Conservation (phyloP, 2,329 filamentous ascomycete genomes). For the Beauveria pseudobassiana region DNA sequence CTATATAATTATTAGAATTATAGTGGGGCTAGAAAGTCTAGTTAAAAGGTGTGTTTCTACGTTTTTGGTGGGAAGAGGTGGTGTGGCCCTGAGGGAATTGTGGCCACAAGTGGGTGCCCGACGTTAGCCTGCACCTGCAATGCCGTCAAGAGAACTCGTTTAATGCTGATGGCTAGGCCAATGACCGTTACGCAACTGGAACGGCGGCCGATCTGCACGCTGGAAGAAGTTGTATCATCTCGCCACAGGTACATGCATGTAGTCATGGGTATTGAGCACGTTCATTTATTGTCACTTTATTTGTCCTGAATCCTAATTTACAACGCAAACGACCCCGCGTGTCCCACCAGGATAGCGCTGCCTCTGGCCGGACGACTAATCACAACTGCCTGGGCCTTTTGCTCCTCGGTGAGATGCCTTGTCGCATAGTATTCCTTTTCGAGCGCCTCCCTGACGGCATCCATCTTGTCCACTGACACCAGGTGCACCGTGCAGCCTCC, state of each 20-base stretch:
- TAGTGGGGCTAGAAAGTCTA: no score
- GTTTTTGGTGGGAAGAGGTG: no score
- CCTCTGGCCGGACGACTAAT: constrained; percentile 82
- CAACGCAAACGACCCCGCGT: constrained; percentile 25
- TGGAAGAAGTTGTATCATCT: neutral
- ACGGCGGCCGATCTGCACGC: neutral
- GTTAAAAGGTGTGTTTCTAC: no score
- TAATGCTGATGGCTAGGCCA: neutral
- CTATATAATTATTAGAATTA: no score
- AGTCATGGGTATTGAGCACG: neutral
- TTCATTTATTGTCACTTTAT: neutral
- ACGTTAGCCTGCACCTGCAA: neutral
- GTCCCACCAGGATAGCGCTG: constrained; percentile 32
- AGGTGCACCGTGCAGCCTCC: constrained; percentile 94
- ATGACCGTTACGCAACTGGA: neutral
- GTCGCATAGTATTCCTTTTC: constrained; percentile 75
- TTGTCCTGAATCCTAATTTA: neutral
- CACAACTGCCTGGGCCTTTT: constrained; percentile 71
- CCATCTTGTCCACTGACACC: constrained; percentile 75
- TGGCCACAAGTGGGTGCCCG: no score
- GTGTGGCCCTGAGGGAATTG: no score
- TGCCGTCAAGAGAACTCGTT: neutral
- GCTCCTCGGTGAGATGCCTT: constrained; percentile 58
- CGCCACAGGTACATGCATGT: neutral
- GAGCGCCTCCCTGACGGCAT: constrained; percentile 68